Percentiles rank a stretch among this genome's conserved stretches.
phyloP scores from a whole-genome alignment of 495 filamentous ascomycete genomes.

The Xylaria flabelliformis region DNA sequence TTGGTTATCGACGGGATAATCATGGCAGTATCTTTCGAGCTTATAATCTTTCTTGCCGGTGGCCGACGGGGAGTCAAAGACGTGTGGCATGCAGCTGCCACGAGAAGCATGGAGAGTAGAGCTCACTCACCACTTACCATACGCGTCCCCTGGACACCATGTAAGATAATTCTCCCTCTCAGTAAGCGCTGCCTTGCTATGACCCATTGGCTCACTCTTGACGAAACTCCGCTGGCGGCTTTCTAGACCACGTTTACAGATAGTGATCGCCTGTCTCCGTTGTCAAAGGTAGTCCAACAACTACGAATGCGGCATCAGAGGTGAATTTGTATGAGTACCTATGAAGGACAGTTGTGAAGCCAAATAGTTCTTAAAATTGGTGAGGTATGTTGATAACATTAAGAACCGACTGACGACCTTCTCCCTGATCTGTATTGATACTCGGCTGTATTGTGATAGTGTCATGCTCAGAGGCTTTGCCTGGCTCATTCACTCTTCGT shows the following conservation, averaged over 20 bases:
- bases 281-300: neutral
- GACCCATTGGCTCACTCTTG: neutral
- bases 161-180: neutral
- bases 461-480: neutral
- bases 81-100: no score
- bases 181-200: neutral
- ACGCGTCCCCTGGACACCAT: neutral
- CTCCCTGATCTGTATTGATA: neutral
- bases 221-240: neutral
- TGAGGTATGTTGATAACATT: neutral
- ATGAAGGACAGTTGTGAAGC: neutral
- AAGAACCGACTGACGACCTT: neutral
- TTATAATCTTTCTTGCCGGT: no score
- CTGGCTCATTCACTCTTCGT: neutral
- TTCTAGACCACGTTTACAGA: neutral
- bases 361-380: neutral
- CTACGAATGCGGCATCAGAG: neutral
- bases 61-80: neutral
- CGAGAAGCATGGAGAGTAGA: neutral
- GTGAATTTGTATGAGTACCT: neutral
- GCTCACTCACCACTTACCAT: neutral
- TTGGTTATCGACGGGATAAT: neutral
- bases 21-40: no score
- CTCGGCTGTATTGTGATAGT: neutral
- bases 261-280: neutral